These are phyloP conservation scores for Microsporum audouinii DNA, from an alignment of 2,329 filamentous ascomycete species.

Conservation along the genomic window DNA sequence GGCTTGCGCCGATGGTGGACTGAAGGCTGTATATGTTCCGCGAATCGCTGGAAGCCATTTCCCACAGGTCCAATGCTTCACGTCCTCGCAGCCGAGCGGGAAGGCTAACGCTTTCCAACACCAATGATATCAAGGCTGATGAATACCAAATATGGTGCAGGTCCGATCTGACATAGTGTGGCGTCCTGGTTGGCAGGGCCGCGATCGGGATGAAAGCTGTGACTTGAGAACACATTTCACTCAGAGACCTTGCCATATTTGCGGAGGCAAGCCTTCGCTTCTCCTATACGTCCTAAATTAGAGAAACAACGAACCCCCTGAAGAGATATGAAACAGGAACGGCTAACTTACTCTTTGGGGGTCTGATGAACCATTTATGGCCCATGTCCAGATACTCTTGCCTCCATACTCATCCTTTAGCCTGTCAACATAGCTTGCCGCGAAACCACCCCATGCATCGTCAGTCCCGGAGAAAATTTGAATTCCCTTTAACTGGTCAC, in stretches of 20 bases:
- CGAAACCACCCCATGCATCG: constrained; percentile 73
- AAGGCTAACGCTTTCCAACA: constrained; percentile 66
- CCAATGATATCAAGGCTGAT: constrained; percentile 62
- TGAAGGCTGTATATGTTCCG: constrained; percentile 66
- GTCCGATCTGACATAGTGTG: constrained; percentile 50
- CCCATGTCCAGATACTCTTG: constrained; percentile 76
- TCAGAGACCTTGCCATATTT: constrained; percentile 63
- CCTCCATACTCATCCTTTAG: constrained; percentile 88
- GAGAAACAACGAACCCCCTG: neutral
- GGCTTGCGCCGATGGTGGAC: constrained; percentile 46
- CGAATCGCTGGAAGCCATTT: constrained; percentile 53
- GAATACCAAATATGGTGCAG: constrained; percentile 62
- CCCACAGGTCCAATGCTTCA: constrained; percentile 29
- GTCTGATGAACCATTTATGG: constrained; percentile 43
- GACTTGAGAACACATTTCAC: constrained; percentile 56
- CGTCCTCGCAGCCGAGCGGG: constrained; percentile 49
- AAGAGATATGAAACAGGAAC: constrained; percentile 29
- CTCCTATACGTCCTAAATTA: constrained; percentile 26
- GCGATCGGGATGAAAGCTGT: constrained; percentile 69
- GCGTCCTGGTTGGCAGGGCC: constrained; percentile 47
- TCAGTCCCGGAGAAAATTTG: constrained; percentile 63
- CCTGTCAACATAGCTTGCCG: constrained; percentile 59
- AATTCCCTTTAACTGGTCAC: constrained; percentile 80
- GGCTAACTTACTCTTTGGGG: constrained; percentile 9
- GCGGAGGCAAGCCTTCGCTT: constrained; percentile 54